A percentile compares a stretch with the other conserved stretches of the same genome.
Evolutionary conservation across 2,329 filamentous ascomycete species (phyloP).

Genomic region (Fusarium humuli): DNA sequence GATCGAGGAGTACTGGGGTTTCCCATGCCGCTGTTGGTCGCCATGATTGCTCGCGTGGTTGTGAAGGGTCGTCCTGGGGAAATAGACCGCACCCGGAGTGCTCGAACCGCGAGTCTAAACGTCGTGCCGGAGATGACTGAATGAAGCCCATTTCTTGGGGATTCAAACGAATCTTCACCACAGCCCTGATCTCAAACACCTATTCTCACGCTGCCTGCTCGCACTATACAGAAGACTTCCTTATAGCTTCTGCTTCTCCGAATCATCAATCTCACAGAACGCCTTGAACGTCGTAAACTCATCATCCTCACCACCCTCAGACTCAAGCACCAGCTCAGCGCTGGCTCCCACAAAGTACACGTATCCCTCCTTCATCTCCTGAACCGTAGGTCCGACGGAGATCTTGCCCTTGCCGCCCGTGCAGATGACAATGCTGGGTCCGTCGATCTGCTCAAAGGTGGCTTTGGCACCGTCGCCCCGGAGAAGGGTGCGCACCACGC

Average conservation of each 20-base stretch:
- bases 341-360: conserved; percentile 90
- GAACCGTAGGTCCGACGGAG: conserved; percentile 82
- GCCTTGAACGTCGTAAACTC: conserved; percentile 91
- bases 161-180: conserved; percentile 45
- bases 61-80: conserved; percentile 58
- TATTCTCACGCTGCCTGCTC: conserved; percentile 2
- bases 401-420: conserved; percentile 86
- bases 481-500: conserved; percentile 83
- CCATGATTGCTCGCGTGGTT: conserved; percentile 64
- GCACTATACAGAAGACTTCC: not conserved
- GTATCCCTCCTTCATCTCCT: conserved; percentile 78
- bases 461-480: conserved; percentile 79
- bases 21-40: conserved; percentile 65
- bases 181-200: not conserved
- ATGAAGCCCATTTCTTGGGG: conserved; percentile 53
- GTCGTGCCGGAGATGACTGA: not conserved
- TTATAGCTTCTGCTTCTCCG: conserved; percentile 45
- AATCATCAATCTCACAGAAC: conserved; percentile 82
- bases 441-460: conserved; percentile 87
- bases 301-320: conserved; percentile 68
- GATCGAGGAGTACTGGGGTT: conserved; percentile 49
- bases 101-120: conserved; percentile 52
- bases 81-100: conserved; percentile 68
- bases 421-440: conserved; percentile 93
- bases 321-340: conserved; percentile 84